Evolutionary conservation across 2,329 filamentous ascomycete genomes (phyloP).

Genomic region (Paecilomyces sp.): DNA sequence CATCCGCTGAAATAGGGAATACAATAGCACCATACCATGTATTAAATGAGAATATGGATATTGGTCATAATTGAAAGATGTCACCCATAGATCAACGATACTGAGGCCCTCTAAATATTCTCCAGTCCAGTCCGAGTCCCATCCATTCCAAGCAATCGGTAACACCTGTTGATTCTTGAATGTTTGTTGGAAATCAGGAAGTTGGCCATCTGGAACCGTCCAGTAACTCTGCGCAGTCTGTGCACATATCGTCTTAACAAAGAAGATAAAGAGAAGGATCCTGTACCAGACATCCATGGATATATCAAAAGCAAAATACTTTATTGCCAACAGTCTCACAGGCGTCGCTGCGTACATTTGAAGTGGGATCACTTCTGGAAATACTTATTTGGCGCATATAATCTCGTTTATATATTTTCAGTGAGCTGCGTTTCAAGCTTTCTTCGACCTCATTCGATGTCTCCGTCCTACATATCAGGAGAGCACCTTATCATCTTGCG

Average conservation of each 20-base stretch:
- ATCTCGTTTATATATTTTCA: neutral
- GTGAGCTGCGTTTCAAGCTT: neutral
- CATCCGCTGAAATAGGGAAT: neutral
- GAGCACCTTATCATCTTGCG: neutral
- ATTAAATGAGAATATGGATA: conserved; percentile 2
- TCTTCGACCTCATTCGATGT: neutral
- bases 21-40: neutral
- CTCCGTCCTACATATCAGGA: too few relatives aligned
- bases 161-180: neutral
- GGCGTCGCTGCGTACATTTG: neutral
- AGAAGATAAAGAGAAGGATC: neutral
- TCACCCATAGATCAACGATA: conserved; percentile 4
- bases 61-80: conserved; percentile 3
- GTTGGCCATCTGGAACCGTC: conserved; percentile 1
- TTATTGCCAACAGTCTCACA: too few relatives aligned
- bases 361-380: neutral
- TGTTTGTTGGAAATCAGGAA: conserved; percentile 1
- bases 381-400: neutral
- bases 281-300: neutral
- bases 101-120: neutral
- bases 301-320: neutral
- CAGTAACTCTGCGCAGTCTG: conserved; percentile 13
- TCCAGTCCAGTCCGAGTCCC: conserved; percentile 1
- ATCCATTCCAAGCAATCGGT: conserved; percentile 1
- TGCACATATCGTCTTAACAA: conserved; percentile 1